These are phyloP conservation scores for Prototheca cutis DNA, from an alignment of 163 green algal genomes.

Conservation along the genomic window DNA sequence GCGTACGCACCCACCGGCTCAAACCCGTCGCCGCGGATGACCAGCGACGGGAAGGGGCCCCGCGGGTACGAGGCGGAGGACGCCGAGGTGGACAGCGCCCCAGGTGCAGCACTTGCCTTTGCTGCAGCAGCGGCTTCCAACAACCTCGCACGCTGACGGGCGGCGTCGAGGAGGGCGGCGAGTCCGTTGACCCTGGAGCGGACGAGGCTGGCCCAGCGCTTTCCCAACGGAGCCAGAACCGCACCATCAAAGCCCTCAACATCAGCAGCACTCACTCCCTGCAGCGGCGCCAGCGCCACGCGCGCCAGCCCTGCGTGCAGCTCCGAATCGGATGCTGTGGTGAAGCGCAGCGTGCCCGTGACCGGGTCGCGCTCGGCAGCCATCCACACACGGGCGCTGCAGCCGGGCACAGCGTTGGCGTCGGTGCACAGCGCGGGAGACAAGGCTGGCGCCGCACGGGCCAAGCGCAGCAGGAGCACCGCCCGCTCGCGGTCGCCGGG, in stretches of 20 bases:
- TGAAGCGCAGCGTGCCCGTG: constrained; percentile 41
- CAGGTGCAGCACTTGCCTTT: too few species aligned
- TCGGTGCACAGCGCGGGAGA: constrained; percentile 21
- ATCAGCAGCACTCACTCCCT: constrained; percentile 48
- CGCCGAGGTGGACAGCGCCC: background rate
- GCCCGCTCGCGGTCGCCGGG: constrained; percentile 27
- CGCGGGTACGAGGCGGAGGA: background rate
- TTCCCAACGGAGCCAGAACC: constrained; percentile 29
- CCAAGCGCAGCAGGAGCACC: constrained; percentile 43
- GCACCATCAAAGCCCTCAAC: constrained; percentile 41
- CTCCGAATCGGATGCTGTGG: constrained; percentile 66
- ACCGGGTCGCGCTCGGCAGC: constrained; percentile 34
- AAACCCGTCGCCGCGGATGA: constrained; percentile 37
- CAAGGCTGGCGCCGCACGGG: constrained; percentile 26
- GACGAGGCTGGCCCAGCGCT: constrained; percentile 38
- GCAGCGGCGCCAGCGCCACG: constrained; percentile 50
- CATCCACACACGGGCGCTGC: constrained; percentile 67
- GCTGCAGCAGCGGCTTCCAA: too few species aligned
- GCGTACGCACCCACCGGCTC: constrained; percentile 60
- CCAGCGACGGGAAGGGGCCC: constrained; percentile 72
- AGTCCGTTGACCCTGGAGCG: constrained; percentile 70
- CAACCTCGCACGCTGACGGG: too few species aligned
- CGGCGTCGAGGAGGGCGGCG: constrained; percentile 69
- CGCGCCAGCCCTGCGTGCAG: constrained; percentile 61
- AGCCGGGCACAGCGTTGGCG: constrained; percentile 80